Percentiles rank a stretch among this genome's conserved stretches.
These are phyloP conservation scores for Porcisia deanei DNA, from an alignment of 208 protist genomes.

Conservation along the genomic window DNA sequence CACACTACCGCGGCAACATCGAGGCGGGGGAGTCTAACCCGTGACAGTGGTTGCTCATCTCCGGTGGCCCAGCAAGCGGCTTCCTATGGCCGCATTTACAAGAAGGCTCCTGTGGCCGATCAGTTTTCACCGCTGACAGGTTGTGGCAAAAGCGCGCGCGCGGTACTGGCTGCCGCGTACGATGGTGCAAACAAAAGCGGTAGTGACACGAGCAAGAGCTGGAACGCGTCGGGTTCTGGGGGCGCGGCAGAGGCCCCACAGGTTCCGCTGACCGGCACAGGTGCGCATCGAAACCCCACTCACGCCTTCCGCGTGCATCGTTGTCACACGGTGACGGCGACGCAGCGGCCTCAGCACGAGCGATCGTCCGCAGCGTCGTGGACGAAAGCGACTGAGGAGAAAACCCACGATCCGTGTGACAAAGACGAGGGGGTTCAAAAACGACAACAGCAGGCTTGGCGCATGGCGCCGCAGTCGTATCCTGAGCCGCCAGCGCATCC, in stretches of 20 bases:
- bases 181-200: slow-evolving; percentile 3
- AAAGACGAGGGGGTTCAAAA: neutral
- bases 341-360: neutral
- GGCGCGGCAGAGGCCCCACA: neutral
- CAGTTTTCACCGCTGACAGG: neutral
- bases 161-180: neutral
- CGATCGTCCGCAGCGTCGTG: neutral
- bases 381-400: neutral
- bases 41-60: neutral
- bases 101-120: neutral
- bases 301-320: slow-evolving; percentile 4
- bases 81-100: neutral
- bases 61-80: neutral
- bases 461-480: neutral
- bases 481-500: neutral
- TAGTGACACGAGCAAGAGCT: slow-evolving; percentile 3
- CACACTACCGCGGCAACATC: neutral
- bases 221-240: neutral
- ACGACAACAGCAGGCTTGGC: neutral
- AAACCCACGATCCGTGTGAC: neutral
- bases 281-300: neutral
- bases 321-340: neutral
- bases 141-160: neutral
- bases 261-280: neutral
- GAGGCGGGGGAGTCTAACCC: neutral